Base-by-base conservation (phyloP, 2,329 filamentous ascomycete genomes). In the Bretziella fagacearum region DNA sequence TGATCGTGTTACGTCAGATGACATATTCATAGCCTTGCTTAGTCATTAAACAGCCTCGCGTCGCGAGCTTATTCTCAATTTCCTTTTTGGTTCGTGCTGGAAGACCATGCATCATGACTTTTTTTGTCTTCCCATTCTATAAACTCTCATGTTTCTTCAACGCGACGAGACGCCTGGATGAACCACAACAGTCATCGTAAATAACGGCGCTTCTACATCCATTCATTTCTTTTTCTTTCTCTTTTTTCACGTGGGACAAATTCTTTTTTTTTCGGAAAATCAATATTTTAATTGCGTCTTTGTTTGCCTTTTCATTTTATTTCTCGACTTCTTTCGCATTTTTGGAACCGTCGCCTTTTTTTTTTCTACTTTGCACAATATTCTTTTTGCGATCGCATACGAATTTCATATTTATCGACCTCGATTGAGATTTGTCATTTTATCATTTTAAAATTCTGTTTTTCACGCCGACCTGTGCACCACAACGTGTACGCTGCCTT, bases 1-100 rank as follows among this genome's bases (percentile, higher is more conserved):
- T 22, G 3, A 10, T 36, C 8, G 35, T 20, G 35, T 39, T 17
- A 39, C 35, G 35, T 39, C 20, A 39, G 11, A 10, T 20, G 3
- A 18, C 15, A 8, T 22, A 8, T n/a, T n/a, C 7, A 30, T 13
- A 47, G 45, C 45, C 45, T 45, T 39, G 49, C 49, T 51, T 51
- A 51, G 49, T 51, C 49, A 51, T 11, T 3, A 2, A 8, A 26
- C 15, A 51, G 49, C 49, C 49, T 51, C 41, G 49, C 41, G 49
- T 47, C 49, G 45, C 49, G 45, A 45, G 32, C 25, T 22, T 22
- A 23, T 32, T 25, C 6, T 10, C 37, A 26, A 26, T 35, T 18
- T 42, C 37, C 35, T 42, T 25, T 37, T 17, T 20, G 26, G 30
- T 36, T 30, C 20, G 43, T 33, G 43, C 30, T 35, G 35, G 36